Evolutionary conservation across 2,329 filamentous ascomycete genomes (phyloP).

Genomic region (Amauroascus verrucosus): DNA sequence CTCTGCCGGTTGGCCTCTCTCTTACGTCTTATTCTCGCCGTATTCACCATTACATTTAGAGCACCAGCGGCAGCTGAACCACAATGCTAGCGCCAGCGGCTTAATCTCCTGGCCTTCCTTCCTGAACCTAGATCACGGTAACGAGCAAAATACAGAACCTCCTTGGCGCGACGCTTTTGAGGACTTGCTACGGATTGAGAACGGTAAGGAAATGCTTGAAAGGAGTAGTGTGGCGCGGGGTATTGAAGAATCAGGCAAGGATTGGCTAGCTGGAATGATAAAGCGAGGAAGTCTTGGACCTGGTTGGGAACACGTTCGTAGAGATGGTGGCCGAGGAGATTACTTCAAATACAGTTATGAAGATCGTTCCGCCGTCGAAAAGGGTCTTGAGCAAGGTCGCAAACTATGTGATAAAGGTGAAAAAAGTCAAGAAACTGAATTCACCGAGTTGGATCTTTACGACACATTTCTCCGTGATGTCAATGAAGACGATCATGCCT

Average conservation of each 20-base stretch:
- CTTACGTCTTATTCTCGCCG: slow-evolving; percentile 38
- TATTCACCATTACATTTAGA: slow-evolving; percentile 50
- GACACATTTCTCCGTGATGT: slow-evolving; percentile 39
- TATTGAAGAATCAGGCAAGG: slow-evolving; percentile 26
- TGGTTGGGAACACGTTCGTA: slow-evolving; percentile 28
- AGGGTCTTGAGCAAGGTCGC: slow-evolving; percentile 17
- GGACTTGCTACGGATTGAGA: slow-evolving; percentile 45
- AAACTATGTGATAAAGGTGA: slow-evolving; percentile 28
- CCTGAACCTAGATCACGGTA: slow-evolving; percentile 24
- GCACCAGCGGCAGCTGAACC: slow-evolving; percentile 29
- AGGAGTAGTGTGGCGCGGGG: slow-evolving; percentile 18
- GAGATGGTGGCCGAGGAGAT: slow-evolving; percentile 16
- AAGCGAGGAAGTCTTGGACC: slow-evolving; percentile 35
- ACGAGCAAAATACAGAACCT: slow-evolving; percentile 27
- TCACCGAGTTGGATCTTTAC: slow-evolving; percentile 46
- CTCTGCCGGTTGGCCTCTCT: slow-evolving; percentile 31
- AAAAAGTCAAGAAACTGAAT: slow-evolving; percentile 20
- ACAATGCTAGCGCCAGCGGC: slow-evolving; percentile 20
- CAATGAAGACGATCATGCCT: slow-evolving; percentile 26
- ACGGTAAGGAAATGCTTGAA: slow-evolving; percentile 36
- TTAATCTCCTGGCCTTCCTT: slow-evolving; percentile 30
- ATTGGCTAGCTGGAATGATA: slow-evolving; percentile 34
- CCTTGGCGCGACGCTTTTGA: slow-evolving; percentile 51
- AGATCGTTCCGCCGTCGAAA: not conserved
- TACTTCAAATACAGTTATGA: slow-evolving; percentile 13